phyloP scores from a whole-genome alignment of 345 rosid species.

The Mangifera indica region DNA sequence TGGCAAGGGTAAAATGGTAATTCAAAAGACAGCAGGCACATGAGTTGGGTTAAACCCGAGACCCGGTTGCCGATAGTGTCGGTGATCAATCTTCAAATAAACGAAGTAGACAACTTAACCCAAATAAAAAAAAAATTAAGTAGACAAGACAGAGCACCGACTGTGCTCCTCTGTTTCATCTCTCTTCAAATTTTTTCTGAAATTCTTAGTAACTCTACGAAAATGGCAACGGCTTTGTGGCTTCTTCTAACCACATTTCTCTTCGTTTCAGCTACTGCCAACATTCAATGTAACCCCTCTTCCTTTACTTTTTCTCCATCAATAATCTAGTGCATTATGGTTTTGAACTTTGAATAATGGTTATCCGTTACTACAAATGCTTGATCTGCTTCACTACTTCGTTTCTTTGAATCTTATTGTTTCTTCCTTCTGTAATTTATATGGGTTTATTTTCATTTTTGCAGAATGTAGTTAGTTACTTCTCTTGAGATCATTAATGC shows the following conservation, averaged over 20 bases:
- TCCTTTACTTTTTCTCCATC: too few species aligned
- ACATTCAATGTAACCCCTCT: slow-evolving; percentile 30
- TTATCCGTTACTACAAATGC: background rate
- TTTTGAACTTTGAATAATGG: background rate
- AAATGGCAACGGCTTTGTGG: slow-evolving; percentile 28
- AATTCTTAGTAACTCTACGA: background rate
- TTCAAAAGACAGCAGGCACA: too few species aligned
- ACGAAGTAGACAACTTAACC: background rate
- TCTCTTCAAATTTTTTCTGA: too few species aligned
- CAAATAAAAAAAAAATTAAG: too few species aligned
- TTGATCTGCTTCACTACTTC: slow-evolving; percentile 25
- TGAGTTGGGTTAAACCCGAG: slow-evolving; percentile 13
- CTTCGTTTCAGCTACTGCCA: slow-evolving; percentile 37
- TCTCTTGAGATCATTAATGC: background rate
- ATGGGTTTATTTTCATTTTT: background rate
- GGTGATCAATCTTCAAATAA: slow-evolving; percentile 10
- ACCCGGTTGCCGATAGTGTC: slow-evolving; percentile 25
- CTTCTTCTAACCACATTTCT: slow-evolving; percentile 28
- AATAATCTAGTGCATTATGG: background rate
- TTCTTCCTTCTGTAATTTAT: background rate
- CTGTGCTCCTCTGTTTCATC: slow-evolving; percentile 17
- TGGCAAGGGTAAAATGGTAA: slow-evolving; percentile 5
- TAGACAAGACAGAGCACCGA: slow-evolving; percentile 17
- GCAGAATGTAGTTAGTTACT: background rate
- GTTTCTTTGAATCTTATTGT: background rate